Evolutionary conservation across 83 land plant species (phyloP).

Genomic region (Picea mariana): DNA sequence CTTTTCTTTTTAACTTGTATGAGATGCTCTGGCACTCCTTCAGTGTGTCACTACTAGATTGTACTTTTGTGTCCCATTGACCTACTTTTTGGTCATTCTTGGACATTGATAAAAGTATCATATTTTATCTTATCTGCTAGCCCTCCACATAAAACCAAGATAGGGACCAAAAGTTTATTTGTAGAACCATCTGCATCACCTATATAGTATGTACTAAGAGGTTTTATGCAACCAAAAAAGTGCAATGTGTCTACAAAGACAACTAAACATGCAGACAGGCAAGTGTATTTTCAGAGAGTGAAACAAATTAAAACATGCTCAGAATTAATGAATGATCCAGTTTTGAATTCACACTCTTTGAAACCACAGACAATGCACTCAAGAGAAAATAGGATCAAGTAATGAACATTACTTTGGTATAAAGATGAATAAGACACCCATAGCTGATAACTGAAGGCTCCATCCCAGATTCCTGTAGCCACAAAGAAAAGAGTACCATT

Average conservation of each 20-base stretch:
- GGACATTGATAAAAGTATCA: no score
- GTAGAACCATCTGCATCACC: background rate
- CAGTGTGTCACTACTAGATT: no score
- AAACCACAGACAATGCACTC: background rate
- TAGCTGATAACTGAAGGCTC: slow-evolving; percentile 76
- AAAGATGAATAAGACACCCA: slow-evolving; percentile 92
- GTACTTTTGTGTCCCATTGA: no score
- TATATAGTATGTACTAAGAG: background rate
- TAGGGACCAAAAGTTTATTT: background rate
- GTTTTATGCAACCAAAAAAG: background rate
- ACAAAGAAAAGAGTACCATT: background rate
- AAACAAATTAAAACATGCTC: background rate
- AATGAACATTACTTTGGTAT: slow-evolving; percentile 58
- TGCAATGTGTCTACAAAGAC: background rate
- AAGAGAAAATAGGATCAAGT: background rate
- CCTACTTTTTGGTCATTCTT: no score
- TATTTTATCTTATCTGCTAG: no score
- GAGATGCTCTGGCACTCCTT: no score
- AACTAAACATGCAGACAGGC: background rate
- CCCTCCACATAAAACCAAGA: background rate
- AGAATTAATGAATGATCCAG: background rate
- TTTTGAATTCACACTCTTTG: background rate
- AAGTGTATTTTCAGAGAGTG: background rate
- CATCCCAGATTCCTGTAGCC: slow-evolving; percentile 78
- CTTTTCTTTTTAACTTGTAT: no score